phyloP scores from a whole-genome alignment of 2,329 filamentous ascomycete genomes.

The Xylaria sp. region DNA sequence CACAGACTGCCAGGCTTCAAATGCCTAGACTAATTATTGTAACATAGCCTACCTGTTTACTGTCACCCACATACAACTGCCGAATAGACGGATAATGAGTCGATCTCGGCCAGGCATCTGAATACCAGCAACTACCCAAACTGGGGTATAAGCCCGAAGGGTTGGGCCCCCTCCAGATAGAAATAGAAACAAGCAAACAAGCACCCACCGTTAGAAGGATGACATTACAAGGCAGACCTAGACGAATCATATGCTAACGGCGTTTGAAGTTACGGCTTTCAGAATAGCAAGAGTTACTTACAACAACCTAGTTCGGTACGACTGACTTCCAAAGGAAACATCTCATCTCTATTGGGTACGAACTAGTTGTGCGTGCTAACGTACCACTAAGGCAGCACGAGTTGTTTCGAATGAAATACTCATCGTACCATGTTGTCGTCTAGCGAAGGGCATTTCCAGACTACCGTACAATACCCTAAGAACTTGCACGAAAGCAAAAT shows the following conservation, averaged over 20 bases:
- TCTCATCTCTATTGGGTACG: background rate
- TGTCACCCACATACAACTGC: conserved; percentile 26
- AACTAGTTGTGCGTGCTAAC: background rate
- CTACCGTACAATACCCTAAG: conserved; percentile 4
- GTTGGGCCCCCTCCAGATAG: conserved; percentile 19
- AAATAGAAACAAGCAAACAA: conserved; percentile 35
- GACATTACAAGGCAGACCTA: conserved; percentile 12
- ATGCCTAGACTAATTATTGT: conserved; percentile 7
- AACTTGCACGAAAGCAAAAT: conserved; percentile 2
- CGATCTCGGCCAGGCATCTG: conserved; percentile 19
- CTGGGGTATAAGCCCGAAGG: conserved; percentile 34
- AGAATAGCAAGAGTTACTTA: conserved; percentile 43
- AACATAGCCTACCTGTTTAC: background rate
- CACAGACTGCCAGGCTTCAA: conserved; percentile 9
- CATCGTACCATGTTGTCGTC: conserved; percentile 22
- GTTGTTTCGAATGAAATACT: conserved; percentile 21
- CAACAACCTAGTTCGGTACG: conserved; percentile 22
- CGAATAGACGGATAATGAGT: conserved; percentile 24
- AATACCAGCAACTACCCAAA: conserved; percentile 27
- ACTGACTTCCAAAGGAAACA: conserved; percentile 17
- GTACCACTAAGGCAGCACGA: conserved; percentile 9
- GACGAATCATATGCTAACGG: conserved; percentile 20
- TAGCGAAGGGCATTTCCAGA: conserved; percentile 16
- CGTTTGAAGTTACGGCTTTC: conserved; percentile 44
- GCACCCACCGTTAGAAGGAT: conserved; percentile 9